phyloP scores from a whole-genome alignment of 1,139 yeast genomes.

The Suhomyces yuchorum region DNA sequence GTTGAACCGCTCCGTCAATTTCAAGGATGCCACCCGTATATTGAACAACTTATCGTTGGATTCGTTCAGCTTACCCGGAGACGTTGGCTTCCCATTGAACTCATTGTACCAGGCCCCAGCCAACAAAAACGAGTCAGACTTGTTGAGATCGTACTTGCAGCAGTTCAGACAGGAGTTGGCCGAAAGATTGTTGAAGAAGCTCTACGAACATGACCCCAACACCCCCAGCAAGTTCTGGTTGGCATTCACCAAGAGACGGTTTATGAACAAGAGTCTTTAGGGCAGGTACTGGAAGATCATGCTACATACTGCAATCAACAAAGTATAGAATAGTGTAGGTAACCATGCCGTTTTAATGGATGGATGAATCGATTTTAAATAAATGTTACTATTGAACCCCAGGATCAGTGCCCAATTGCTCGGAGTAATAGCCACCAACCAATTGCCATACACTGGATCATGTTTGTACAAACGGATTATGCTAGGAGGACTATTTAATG shows the following conservation, averaged over 20 bases:
- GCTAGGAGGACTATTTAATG: too few relatives aligned
- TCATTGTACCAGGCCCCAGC: conserved; percentile 77
- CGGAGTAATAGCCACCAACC: too few relatives aligned
- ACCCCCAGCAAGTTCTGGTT: conserved; percentile 86
- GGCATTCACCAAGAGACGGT: conserved; percentile 91
- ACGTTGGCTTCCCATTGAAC: conserved; percentile 89
- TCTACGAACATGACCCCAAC: conserved; percentile 58
- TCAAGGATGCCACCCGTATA: conserved; percentile 68
- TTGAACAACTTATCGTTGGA: conserved; percentile 87
- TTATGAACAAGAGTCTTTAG: conserved; percentile 81
- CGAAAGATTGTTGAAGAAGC: conserved; percentile 69
- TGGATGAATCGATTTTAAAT: not conserved
- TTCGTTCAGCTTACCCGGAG: conserved; percentile 91
- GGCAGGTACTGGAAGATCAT: not conserved
- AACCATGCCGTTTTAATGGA: not conserved
- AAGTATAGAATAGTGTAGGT: not conserved
- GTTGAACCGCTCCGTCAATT: conserved; percentile 47
- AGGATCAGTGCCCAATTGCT: too few relatives aligned
- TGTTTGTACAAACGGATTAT: too few relatives aligned
- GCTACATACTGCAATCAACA: not conserved
- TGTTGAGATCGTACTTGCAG: conserved; percentile 75
- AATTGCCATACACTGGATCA: too few relatives aligned
- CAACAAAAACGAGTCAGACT: conserved; percentile 73
- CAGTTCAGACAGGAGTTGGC: conserved; percentile 97
- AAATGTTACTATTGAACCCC: not conserved